A percentile compares a stretch with the other conserved stretches of the same genome.
Evolutionary conservation across 2,329 filamentous ascomycete species (phyloP).

Genomic region (Penicillium occitanis): DNA sequence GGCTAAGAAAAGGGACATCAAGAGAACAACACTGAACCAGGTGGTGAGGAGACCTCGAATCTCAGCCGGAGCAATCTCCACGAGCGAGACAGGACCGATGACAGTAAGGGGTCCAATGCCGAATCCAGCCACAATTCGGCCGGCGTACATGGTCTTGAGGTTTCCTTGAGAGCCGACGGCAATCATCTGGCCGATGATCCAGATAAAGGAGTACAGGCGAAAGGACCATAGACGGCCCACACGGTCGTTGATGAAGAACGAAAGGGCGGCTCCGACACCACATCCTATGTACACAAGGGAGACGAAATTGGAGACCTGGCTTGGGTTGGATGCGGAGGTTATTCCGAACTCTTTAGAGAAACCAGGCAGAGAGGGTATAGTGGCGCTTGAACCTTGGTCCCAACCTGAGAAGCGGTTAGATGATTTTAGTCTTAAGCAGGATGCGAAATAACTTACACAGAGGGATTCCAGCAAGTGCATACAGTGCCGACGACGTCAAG

Average conservation of each 20-base stretch:
- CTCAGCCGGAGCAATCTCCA: conserved; percentile 43
- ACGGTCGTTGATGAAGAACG: conserved; percentile 44
- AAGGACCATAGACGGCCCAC: conserved; percentile 44
- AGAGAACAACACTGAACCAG: conserved; percentile 44
- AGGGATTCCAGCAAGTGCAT: conserved; percentile 17
- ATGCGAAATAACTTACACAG: conserved; percentile 4
- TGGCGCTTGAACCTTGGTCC: conserved; percentile 26
- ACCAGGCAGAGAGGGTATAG: conserved; percentile 35
- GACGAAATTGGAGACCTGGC: conserved; percentile 37
- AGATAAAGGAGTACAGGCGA: conserved; percentile 38
- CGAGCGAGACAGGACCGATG: conserved; percentile 40
- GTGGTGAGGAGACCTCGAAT: conserved; percentile 41
- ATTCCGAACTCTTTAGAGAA: conserved; percentile 38
- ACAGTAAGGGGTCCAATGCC: conserved; percentile 44
- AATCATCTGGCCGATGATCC: conserved; percentile 29
- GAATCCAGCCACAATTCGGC: conserved; percentile 40
- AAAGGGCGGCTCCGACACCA: conserved; percentile 33
- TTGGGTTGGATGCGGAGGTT: conserved; percentile 30
- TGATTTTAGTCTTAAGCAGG: neutral
- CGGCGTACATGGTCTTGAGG: conserved; percentile 34
- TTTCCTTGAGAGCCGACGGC: conserved; percentile 23
- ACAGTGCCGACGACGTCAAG: conserved; percentile 12
- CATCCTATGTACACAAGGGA: conserved; percentile 39
- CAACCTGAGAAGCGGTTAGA: conserved; percentile 12
- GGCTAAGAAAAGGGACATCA: conserved; percentile 34